Conservation (phyloP, 73 alveolate genomes). For the Uronychia setigera region DNA sequence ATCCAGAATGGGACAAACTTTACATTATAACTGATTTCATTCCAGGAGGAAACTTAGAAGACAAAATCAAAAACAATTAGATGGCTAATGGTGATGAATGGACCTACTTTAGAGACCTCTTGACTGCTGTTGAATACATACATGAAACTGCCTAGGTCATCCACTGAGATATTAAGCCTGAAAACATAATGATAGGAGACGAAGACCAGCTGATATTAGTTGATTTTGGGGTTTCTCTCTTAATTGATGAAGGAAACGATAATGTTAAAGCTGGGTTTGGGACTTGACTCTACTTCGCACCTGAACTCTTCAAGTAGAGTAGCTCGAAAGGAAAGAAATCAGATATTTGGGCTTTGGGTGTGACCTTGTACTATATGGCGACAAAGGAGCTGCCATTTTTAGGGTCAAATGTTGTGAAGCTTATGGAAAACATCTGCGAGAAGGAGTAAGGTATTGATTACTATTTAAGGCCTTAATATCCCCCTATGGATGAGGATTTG, state of each 20-base stretch:
- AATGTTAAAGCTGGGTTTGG: constrained; percentile 18
- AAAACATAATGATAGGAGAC: constrained; percentile 66
- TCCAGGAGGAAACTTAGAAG: constrained; percentile 17
- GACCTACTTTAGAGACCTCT: constrained; percentile 55
- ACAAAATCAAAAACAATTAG: neutral
- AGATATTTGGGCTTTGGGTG: constrained; percentile 78
- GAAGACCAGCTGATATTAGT: constrained; percentile 63
- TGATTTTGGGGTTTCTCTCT: constrained; percentile 72
- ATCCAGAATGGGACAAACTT: constrained; percentile 14
- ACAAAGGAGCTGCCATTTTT: constrained; percentile 57
- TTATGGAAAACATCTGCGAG: neutral
- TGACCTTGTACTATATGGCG: constrained; percentile 59
- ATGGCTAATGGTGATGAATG: neutral
- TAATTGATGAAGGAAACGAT: constrained; percentile 33
- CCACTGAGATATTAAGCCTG: constrained; percentile 76
- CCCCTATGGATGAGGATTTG: neutral
- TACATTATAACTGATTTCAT: constrained; percentile 28
- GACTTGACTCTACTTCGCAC: constrained; percentile 33
- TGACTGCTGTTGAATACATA: constrained; percentile 68
- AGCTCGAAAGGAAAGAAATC: constrained; percentile 44
- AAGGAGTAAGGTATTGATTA: neutral
- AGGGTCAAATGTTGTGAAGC: neutral
- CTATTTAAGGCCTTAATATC: neutral
- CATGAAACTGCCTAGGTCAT: constrained; percentile 62
- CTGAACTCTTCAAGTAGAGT: constrained; percentile 13